A percentile compares a stretch with the other conserved stretches of the same genome.
Evolutionary conservation across 345 rosid species (phyloP).

Genomic region (Linum trigynum): DNA sequence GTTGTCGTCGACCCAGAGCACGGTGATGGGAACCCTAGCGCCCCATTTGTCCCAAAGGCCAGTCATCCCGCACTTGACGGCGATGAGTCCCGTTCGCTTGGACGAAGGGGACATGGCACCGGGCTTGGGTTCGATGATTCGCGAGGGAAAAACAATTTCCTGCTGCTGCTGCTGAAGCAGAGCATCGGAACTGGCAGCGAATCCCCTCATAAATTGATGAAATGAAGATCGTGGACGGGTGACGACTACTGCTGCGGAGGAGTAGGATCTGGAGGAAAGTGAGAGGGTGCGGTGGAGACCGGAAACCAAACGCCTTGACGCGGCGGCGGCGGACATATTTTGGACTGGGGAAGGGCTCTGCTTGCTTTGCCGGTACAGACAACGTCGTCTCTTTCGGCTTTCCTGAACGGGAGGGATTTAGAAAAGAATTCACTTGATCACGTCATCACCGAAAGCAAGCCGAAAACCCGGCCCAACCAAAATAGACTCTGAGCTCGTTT

Average conservation of each 20-base stretch:
- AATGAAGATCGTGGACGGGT: background rate
- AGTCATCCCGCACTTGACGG: slow-evolving; percentile 85
- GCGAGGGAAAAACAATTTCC: slow-evolving; percentile 3
- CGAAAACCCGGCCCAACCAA: too few relatives aligned
- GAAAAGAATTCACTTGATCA: too few relatives aligned
- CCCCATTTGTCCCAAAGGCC: slow-evolving; percentile 99
- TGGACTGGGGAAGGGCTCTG: too few relatives aligned
- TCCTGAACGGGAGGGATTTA: too few relatives aligned
- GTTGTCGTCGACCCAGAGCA: slow-evolving; percentile 87
- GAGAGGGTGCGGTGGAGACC: background rate
- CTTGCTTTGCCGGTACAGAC: too few relatives aligned
- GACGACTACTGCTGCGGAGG: background rate
- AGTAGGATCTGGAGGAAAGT: background rate
- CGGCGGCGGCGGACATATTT: too few relatives aligned
- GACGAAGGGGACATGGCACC: slow-evolving; percentile 55
- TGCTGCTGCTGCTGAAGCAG: slow-evolving; percentile 1
- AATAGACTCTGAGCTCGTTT: too few relatives aligned
- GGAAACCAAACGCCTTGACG: too few relatives aligned
- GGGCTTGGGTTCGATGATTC: slow-evolving; percentile 51
- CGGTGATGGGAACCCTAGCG: slow-evolving; percentile 59
- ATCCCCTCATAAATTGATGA: background rate
- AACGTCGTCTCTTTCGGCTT: too few relatives aligned
- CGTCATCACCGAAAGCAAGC: too few relatives aligned
- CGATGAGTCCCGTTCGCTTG: slow-evolving; percentile 73
- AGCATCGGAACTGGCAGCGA: background rate